Conservation (phyloP, 495 filamentous ascomycete genomes). For the Cladorrhinum samala region DNA sequence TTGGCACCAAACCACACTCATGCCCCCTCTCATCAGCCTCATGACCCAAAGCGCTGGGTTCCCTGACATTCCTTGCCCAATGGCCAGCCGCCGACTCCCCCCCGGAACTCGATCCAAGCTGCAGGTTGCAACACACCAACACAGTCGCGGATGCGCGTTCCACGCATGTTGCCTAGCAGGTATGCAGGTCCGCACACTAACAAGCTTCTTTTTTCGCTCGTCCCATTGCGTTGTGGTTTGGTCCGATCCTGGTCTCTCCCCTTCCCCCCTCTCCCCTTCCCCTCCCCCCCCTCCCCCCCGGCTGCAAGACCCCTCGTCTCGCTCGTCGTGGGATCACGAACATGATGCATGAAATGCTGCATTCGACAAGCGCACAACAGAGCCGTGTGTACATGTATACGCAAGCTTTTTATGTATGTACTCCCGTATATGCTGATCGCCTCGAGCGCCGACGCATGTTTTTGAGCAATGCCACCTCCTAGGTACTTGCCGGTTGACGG, state of each 20-base stretch:
- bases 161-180: too few species aligned
- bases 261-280: too few species aligned
- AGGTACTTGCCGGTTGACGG: too few species aligned
- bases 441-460: background rate
- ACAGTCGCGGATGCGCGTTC: background rate
- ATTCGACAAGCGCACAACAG: background rate
- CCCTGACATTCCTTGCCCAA: background rate
- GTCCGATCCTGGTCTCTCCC: too few species aligned
- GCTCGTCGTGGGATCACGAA: background rate
- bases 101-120: background rate
- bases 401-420: background rate
- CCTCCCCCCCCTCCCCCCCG: too few species aligned
- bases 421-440: background rate
- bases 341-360: background rate
- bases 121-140: background rate
- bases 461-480: background rate
- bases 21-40: background rate
- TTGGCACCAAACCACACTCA: background rate
- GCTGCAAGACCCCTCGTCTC: too few species aligned
- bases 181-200: background rate
- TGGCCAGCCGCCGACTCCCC: too few species aligned
- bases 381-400: background rate
- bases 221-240: too few species aligned
- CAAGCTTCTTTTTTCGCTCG: too few species aligned
- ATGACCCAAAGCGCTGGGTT: background rate